Percentiles rank a stretch among this genome's conserved stretches.
Evolutionary conservation across 176 grass and related monocot species (phyloP).

Genomic region (Ensete glaucum): DNA sequence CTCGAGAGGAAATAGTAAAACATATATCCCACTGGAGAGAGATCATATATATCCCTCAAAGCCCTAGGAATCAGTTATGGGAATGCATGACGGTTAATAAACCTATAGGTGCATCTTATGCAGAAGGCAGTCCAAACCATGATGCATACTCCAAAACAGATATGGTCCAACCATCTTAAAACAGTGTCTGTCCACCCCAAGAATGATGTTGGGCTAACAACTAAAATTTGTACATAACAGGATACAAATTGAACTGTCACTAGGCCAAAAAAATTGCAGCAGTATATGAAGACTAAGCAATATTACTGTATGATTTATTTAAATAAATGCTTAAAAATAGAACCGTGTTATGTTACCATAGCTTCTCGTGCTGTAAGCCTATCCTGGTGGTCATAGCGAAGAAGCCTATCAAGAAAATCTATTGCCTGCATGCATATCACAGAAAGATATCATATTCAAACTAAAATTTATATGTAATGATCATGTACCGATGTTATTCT

Average conservation of each 20-base stretch:
- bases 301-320: not conserved
- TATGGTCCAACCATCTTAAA: too few species aligned
- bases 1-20: too few species aligned
- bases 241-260: not conserved
- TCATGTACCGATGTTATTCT: not conserved
- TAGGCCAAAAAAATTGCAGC: not conserved
- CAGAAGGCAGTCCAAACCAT: too few species aligned
- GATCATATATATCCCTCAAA: too few species aligned
- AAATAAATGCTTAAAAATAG: not conserved
- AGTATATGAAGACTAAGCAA: not conserved
- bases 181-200: not conserved
- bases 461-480: not conserved
- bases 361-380: conserved; percentile 90
- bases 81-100: too few species aligned
- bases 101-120: too few species aligned
- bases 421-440: conserved; percentile 52
- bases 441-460: not conserved
- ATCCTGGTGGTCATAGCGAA: conserved; percentile 91
- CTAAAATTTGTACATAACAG: not conserved
- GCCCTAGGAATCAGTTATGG: too few species aligned
- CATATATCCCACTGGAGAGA: too few species aligned
- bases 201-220: not conserved
- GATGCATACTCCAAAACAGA: too few species aligned
- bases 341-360: conserved; percentile 56
- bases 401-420: conserved; percentile 96